phyloP scores from a whole-genome alignment of 805 yeast genomes.

The Sugiyamaella valdiviana region DNA sequence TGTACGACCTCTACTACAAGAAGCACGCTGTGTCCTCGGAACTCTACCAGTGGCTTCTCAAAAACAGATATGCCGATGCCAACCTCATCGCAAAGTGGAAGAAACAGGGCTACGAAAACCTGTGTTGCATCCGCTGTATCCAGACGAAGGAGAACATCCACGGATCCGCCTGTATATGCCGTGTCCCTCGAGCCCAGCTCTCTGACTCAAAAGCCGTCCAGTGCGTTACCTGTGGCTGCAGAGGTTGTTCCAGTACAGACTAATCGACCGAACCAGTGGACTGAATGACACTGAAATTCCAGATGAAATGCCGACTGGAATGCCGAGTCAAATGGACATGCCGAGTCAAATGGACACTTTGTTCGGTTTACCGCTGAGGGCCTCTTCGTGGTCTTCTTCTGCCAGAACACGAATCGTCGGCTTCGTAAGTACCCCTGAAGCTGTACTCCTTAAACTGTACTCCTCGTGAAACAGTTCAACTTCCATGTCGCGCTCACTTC shows the following conservation, averaged over 20 bases:
- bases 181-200: conserved; percentile 64
- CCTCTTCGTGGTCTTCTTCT: no score
- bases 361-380: no score
- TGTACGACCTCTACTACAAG: conserved; percentile 67
- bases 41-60: conserved; percentile 67
- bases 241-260: conserved; percentile 76
- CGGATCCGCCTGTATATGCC: conserved; percentile 70
- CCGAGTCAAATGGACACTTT: no score
- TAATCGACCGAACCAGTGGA: no score
- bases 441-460: no score
- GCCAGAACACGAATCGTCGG: no score
- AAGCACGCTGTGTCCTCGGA: conserved; percentile 60
- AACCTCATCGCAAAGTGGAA: conserved; percentile 79
- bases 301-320: no score
- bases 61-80: conserved; percentile 59
- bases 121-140: conserved; percentile 80
- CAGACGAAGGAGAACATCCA: conserved; percentile 55
- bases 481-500: no score
- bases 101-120: conserved; percentile 76
- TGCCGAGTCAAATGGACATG: no score
- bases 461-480: no score
- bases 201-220: conserved; percentile 36
- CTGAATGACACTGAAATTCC: neutral
- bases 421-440: no score
- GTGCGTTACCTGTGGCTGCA: conserved; percentile 79